Conservation (phyloP, 495 filamentous ascomycete genomes). For the Schizothecium vesticola region DNA sequence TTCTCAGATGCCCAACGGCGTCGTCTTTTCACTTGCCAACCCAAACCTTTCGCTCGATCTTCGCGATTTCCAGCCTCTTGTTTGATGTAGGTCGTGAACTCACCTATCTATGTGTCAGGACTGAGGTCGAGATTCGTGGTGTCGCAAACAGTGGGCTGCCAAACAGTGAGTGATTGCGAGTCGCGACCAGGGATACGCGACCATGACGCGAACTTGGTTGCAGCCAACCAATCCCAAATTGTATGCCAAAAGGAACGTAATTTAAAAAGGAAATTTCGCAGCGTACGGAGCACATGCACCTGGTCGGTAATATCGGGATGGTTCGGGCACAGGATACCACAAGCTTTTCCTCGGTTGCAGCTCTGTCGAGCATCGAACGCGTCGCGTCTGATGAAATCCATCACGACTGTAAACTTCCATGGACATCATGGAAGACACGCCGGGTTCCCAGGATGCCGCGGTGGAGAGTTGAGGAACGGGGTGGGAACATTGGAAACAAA, state of each 20-base stretch:
- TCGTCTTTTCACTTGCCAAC: background rate
- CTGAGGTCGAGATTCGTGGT: background rate
- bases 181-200: constrained; percentile 21
- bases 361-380: background rate
- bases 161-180: background rate
- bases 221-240: background rate
- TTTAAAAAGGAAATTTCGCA: constrained; percentile 14
- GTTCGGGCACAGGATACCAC: background rate
- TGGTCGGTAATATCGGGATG: background rate
- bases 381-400: background rate
- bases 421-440: background rate
- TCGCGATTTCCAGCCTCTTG: no score
- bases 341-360: background rate
- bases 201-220: constrained; percentile 24
- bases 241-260: constrained; percentile 1
- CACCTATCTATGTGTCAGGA: background rate
- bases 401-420: background rate
- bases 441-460: background rate
- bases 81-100: background rate
- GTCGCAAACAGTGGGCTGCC: background rate
- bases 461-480: background rate
- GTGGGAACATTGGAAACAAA: background rate
- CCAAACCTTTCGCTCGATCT: background rate
- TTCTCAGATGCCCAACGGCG: background rate
- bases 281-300: constrained; percentile 5